A percentile compares a stretch with the other conserved stretches of the same genome.
These are phyloP conservation scores for Corylus heterophylla DNA, from an alignment of 306 rosid genomes.

Conservation along the genomic window DNA sequence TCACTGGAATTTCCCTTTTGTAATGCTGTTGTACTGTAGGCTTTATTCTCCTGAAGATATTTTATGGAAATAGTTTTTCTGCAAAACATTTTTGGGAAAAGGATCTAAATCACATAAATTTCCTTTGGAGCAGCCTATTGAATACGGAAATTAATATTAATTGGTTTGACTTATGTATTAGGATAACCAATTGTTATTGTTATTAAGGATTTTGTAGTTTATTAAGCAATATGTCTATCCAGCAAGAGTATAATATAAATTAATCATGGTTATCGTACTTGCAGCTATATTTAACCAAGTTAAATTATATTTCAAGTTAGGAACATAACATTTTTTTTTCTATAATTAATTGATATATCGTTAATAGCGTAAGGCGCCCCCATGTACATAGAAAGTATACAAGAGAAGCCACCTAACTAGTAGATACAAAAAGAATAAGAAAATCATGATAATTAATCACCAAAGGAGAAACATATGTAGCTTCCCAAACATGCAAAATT, in stretches of 20 bases:
- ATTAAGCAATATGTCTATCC: background rate
- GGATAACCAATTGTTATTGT: background rate
- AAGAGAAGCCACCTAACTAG: too few species aligned
- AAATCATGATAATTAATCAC: too few species aligned
- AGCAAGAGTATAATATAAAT: background rate
- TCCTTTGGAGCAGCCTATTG: conserved; percentile 1
- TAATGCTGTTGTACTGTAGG: background rate
- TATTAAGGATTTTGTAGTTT: background rate
- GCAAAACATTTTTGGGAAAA: background rate
- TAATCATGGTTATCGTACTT: background rate
- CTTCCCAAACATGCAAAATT: too few species aligned
- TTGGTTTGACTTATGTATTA: background rate
- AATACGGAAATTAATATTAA: background rate
- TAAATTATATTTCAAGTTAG: background rate
- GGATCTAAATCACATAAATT: conserved; percentile 1
- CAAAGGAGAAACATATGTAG: too few species aligned
- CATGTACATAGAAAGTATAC: too few species aligned
- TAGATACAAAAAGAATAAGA: too few species aligned
- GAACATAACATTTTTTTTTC: background rate
- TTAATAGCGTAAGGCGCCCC: too few species aligned
- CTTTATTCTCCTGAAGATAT: background rate
- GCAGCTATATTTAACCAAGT: background rate
- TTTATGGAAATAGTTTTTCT: background rate
- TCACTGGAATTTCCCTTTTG: background rate
- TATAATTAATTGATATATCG: too few species aligned